Conservation (phyloP, 108 stramenopile species). For the Licmophora abbreviata region DNA sequence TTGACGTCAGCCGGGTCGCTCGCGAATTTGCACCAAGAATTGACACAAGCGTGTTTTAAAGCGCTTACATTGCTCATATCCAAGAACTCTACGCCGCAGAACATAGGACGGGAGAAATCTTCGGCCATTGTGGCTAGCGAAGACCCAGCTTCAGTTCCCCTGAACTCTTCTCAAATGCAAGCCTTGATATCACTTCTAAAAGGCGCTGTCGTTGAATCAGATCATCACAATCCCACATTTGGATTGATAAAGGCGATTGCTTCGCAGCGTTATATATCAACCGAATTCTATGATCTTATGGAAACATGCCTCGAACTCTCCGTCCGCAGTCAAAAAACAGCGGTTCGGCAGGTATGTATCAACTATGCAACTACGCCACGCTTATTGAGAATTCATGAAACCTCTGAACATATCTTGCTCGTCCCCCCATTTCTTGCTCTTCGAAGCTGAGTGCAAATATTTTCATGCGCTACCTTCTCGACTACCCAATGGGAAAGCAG, state of each 20-base stretch:
- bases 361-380: background rate
- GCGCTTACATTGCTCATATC: conserved; percentile 78
- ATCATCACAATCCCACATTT: conserved; percentile 77
- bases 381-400: conserved; percentile 3
- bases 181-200: conserved; percentile 58
- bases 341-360: conserved; percentile 60
- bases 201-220: conserved; percentile 51
- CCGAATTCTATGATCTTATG: conserved; percentile 86
- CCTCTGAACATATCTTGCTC: background rate
- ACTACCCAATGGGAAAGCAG: conserved; percentile 79
- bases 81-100: background rate
- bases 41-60: conserved; percentile 84
- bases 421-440: conserved; percentile 2
- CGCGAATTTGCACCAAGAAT: conserved; percentile 64
- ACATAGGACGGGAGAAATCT: background rate
- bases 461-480: conserved; percentile 75
- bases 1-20: conserved; percentile 50
- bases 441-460: conserved; percentile 59
- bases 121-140: background rate
- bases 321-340: conserved; percentile 66
- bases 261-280: conserved; percentile 51
- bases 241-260: conserved; percentile 62
- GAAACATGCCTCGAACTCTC: conserved; percentile 65
- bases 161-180: conserved; percentile 72
- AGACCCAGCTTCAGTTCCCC: conserved; percentile 18